A percentile compares a stretch with the other conserved stretches of the same genome.
Conservation (phyloP, 345 rosid genomes). For the Citrus sinensis region DVS_A1.0 CM039168.1:17858001-17858500, state of each 20-base stretch:
- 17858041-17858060: neutral
- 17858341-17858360: conserved; percentile 16
- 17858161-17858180: neutral
- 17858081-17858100: too few species aligned
- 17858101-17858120: too few species aligned
- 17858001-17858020: too few species aligned
- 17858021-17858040: too few species aligned
- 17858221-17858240: conserved; percentile 62
- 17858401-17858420: conserved; percentile 91
- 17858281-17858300: conserved; percentile 64
- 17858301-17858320: conserved; percentile 64
- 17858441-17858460: neutral
- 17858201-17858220: conserved; percentile 51
- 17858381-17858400: conserved; percentile 95
- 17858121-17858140: neutral
- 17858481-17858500: neutral
- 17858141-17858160: neutral
- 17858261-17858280: conserved; percentile 56
- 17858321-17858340: conserved; percentile 59
- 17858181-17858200: neutral
- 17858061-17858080: too few species aligned
- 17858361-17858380: conserved; percentile 84
- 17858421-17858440: conserved; percentile 86
- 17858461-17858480: neutral
- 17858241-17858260: conserved; percentile 83